Percentiles rank a stretch among this genome's conserved stretches.
Conservation (phyloP, 768 basidiomycete species). For the Podaxis sp. region DNA sequence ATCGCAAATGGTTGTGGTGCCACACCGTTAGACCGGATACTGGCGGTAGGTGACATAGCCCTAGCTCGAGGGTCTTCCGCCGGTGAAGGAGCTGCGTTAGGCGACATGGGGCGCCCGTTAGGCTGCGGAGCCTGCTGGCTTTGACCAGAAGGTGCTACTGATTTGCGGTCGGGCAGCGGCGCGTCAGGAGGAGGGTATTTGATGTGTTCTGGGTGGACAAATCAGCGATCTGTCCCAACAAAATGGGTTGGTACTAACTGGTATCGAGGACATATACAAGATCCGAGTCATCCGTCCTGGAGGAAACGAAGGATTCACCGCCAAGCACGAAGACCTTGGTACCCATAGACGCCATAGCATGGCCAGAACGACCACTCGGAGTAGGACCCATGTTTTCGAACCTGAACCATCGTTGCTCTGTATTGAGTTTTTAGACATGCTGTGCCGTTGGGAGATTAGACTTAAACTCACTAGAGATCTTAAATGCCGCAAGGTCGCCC, state of each 20-base stretch:
- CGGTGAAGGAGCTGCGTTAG: conserved; percentile 42
- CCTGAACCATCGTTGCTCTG: conserved; percentile 99
- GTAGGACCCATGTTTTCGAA: conserved; percentile 99
- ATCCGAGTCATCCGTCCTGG: conserved; percentile 74
- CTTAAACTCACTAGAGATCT: conserved; percentile 81
- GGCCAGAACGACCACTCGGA: conserved; percentile 89
- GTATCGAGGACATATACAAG: conserved; percentile 93
- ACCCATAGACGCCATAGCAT: conserved; percentile 96
- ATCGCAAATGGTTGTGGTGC: conserved; percentile 23
- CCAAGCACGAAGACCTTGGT: conserved; percentile 90
- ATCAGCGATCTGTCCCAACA: conserved; percentile 5
- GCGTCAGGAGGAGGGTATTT: conserved; percentile 76
- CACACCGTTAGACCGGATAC: conserved; percentile 1
- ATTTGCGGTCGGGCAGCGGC: conserved; percentile 44
- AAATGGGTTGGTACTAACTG: conserved; percentile 50
- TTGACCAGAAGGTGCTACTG: conserved; percentile 55
- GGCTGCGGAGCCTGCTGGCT: conserved; percentile 63
- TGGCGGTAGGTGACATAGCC: conserved; percentile 17
- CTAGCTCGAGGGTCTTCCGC: conserved; percentile 16
- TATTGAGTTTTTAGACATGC: conserved; percentile 11
- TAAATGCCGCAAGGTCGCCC: conserved; percentile 94
- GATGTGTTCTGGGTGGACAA: conserved; percentile 66
- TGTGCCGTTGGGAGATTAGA: not conserved
- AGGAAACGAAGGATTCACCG: conserved; percentile 81
- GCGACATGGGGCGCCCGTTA: conserved; percentile 40